Percentiles rank a stretch among this genome's conserved stretches.
Evolutionary conservation across 208 protist species (phyloP).

Genomic region (Acanthamoeba lenticulata): DNA sequence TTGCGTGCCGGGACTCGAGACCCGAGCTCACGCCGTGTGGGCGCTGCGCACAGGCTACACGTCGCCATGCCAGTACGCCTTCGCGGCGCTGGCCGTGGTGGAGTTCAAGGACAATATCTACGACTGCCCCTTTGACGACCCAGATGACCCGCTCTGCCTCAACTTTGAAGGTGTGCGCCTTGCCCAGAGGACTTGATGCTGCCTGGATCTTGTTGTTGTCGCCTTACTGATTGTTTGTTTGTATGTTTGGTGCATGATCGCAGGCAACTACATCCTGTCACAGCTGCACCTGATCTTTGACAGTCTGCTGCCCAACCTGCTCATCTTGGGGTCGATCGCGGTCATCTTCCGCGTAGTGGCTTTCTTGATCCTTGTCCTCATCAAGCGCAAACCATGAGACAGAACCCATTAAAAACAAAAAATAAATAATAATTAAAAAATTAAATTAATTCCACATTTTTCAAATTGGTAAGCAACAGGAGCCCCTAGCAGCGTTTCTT

Average conservation of each 20-base stretch:
- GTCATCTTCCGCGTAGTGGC: background rate
- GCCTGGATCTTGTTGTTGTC: background rate
- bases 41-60: no score
- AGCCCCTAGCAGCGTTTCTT: no score
- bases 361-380: background rate
- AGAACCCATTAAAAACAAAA: background rate
- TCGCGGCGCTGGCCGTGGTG: background rate
- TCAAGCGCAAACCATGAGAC: background rate
- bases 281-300: background rate
- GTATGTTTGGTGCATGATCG: background rate
- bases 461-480: no score
- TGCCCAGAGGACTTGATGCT: no score
- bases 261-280: background rate
- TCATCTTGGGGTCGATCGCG: background rate
- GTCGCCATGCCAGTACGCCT: conserved; percentile 1
- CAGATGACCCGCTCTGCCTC: background rate
- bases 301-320: background rate
- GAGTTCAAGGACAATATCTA: conserved; percentile 5
- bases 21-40: no score
- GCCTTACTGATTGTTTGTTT: background rate
- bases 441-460: no score
- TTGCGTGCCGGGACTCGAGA: no score
- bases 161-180: background rate
- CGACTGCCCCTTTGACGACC: conserved; percentile 11
- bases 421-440: no score